Conservation (phyloP, 352 stramenopile species). For the Phytopythium oedochilum region DNA sequence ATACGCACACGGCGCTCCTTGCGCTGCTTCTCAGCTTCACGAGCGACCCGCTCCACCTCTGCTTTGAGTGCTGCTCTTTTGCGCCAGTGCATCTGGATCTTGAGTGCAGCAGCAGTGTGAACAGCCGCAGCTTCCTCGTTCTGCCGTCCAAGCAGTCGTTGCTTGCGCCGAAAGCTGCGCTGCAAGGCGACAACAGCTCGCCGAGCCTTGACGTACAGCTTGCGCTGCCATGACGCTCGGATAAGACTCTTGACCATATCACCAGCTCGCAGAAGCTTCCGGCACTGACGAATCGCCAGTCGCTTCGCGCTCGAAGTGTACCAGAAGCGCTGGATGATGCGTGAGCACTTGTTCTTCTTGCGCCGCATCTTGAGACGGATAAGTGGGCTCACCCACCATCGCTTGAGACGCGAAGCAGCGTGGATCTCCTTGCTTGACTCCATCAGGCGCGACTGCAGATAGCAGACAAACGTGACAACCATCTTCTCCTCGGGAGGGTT, state of each 20-base stretch:
- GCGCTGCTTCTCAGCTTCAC: conserved; percentile 15
- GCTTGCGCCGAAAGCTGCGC: conserved; percentile 21
- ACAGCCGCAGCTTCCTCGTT: neutral
- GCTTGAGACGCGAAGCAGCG: conserved; percentile 84
- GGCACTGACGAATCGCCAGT: conserved; percentile 63
- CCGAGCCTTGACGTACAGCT: conserved; percentile 20
- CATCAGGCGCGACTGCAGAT: conserved; percentile 92
- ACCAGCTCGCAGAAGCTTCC: conserved; percentile 51
- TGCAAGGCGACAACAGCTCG: conserved; percentile 31
- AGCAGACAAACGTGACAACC: conserved; percentile 93
- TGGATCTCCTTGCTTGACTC: conserved; percentile 92
- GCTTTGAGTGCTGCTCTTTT: conserved; percentile 17
- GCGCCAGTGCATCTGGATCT: conserved; percentile 36
- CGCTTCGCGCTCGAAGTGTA: conserved; percentile 76
- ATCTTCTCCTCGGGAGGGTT: conserved; percentile 92
- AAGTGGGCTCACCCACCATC: conserved; percentile 59
- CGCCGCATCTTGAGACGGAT: conserved; percentile 48
- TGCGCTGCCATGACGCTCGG: conserved; percentile 18
- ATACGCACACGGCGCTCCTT: conserved; percentile 17
- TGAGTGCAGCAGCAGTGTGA: conserved; percentile 1
- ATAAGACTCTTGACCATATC: conserved; percentile 42
- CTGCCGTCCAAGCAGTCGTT: neutral
- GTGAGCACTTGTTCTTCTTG: conserved; percentile 53
- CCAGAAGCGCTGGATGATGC: conserved; percentile 74
- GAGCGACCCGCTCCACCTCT: conserved; percentile 8